Evolutionary conservation across 495 filamentous ascomycete species (phyloP).

Genomic region (Aspergillus sclerotiicarbonarius): DNA sequence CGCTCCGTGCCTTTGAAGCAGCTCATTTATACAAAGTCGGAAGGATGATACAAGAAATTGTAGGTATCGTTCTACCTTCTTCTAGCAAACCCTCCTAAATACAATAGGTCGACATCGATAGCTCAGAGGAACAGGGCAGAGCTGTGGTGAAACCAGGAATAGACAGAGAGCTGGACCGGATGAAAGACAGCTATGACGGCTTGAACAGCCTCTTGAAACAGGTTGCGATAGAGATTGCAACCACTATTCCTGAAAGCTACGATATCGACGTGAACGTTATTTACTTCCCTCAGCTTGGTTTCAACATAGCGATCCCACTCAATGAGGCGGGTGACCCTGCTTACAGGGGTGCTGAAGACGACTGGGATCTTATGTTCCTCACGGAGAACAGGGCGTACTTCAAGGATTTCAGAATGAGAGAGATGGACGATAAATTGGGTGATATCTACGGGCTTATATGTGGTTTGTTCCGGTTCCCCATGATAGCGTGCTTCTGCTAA

Average conservation of each 20-base stretch:
- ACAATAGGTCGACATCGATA: constrained; percentile 72
- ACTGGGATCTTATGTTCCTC: constrained; percentile 78
- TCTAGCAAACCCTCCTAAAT: constrained; percentile 10
- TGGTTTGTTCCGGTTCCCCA: constrained; percentile 51
- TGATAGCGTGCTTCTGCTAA: not conserved
- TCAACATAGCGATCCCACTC: constrained; percentile 72
- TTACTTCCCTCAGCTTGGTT: constrained; percentile 89
- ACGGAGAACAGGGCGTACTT: constrained; percentile 76
- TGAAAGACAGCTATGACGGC: constrained; percentile 76
- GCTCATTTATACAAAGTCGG: constrained; percentile 62
- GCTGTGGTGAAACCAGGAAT: constrained; percentile 72
- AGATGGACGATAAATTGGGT: constrained; percentile 78
- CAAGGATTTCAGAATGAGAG: constrained; percentile 81
- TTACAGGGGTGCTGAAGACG: constrained; percentile 60
- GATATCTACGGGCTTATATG: constrained; percentile 82
- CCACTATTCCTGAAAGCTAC: constrained; percentile 59
- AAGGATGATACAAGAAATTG: constrained; percentile 65
- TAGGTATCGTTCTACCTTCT: constrained; percentile 16
- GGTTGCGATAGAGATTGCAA: constrained; percentile 60
- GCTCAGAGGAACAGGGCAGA: constrained; percentile 68
- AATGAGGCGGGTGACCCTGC: constrained; percentile 59
- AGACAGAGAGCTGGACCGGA: constrained; percentile 71
- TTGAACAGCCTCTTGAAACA: constrained; percentile 68
- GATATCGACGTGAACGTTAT: constrained; percentile 70
- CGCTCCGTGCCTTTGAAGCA: constrained; percentile 45